Evolutionary conservation across 768 basidiomycete genomes (phyloP), one percentile per base, ranked within the genome.

Genomic region (Pisolithus orientalis): DNA sequence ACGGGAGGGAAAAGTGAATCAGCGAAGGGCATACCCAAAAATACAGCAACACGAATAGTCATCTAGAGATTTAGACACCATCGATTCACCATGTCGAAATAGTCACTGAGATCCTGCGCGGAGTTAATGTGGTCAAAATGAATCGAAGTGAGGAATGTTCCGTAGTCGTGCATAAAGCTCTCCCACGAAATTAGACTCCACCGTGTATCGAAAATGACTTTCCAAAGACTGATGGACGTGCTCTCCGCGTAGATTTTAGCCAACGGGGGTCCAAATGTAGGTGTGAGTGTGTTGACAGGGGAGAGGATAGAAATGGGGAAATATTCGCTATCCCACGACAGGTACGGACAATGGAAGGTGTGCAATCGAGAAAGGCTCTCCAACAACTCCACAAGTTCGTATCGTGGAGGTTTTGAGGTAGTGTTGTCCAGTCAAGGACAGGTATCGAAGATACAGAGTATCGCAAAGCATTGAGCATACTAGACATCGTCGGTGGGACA

Each of bases 51-150:
- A 6, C 37, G 53, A 25, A 66, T 45, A 8, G 53, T 65, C n/a
- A 66, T 57, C 37, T 54, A 55, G 29, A 66, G 43, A 25, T 27
- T 16, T 2, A 58, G 64, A 38, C 63, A 67, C 7, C 38, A n/a
- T 8, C 17, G 39, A 0, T 54, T 14, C 39, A 65, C 43, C 32
- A 58, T 21, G 5, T 31, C 38, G 39, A 65, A 2, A 21, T 49
- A 44, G 6, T 24, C 9, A 2, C 39, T 13, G 24, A 51, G 7
- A 10, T 28, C 17, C 2, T 9, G 32, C 38, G n/a, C 13, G 6
- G 25, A 14, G 7, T 14, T 2, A 6, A 2, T n/a, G 3, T 51
- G 24, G 6, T 31, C 25, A n/a, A 61, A 39, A 1, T 63, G 55
- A 11, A 63, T 34, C 1, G 62, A 61, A n/a, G 57, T 39, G 32